A percentile compares a stretch with the other conserved stretches of the same genome.
Conservation (phyloP, 805 yeast species). For the Schwanniomyces polymorphus region DNA sequence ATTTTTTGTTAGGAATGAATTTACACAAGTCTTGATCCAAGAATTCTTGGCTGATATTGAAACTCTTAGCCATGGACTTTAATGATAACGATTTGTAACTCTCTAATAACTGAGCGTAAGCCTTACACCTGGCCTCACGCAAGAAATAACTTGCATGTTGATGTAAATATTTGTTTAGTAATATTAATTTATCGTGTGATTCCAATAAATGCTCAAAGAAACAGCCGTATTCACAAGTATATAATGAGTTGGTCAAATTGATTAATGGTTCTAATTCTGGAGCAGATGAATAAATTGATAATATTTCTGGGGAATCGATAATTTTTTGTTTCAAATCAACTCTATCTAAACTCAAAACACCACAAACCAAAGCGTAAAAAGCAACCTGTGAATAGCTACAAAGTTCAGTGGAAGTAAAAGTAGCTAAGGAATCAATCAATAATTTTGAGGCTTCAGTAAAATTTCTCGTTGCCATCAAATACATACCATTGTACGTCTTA, state of each 20-base stretch:
- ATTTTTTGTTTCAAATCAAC: conserved; percentile 80
- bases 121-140: conserved; percentile 92
- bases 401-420: conserved; percentile 91
- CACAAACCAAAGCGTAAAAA: conserved; percentile 84
- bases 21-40: conserved; percentile 84
- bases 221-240: conserved; percentile 81
- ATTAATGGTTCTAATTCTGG: conserved; percentile 76
- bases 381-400: conserved; percentile 89
- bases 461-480: conserved; percentile 79
- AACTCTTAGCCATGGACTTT: conserved; percentile 90
- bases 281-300: conserved; percentile 73
- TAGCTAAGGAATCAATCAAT: conserved; percentile 87
- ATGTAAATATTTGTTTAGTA: conserved; percentile 62
- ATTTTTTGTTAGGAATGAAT: conserved; percentile 88
- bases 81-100: conserved; percentile 88
- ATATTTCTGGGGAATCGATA: conserved; percentile 91
- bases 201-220: conserved; percentile 76
- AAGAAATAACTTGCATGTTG: conserved; percentile 82
- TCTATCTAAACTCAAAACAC: conserved; percentile 78
- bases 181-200: conserved; percentile 70
- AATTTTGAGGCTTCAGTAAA: conserved; percentile 83
- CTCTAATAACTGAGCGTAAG: conserved; percentile 90
- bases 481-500: conserved; percentile 88
- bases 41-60: conserved; percentile 86
- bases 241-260: conserved; percentile 79